phyloP scores from a whole-genome alignment of 2,329 filamentous ascomycete genomes.

The Fusarium humuli region DNA sequence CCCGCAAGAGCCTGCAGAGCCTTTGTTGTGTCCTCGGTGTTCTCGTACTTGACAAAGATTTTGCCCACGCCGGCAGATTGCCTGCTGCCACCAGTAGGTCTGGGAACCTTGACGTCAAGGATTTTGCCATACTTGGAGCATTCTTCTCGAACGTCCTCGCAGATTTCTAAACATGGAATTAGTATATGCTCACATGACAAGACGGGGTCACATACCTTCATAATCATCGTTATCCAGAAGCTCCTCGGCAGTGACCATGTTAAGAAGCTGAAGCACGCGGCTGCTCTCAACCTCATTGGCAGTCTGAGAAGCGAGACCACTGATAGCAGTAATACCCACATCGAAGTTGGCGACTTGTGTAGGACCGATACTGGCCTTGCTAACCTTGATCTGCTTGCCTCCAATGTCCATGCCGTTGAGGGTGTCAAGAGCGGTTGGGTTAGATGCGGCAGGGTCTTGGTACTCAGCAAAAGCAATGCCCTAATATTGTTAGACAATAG shows the following conservation, averaged over 20 bases:
- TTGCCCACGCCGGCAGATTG: constrained; percentile 93
- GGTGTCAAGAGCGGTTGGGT: constrained; percentile 88
- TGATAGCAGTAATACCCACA: constrained; percentile 97
- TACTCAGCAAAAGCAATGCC: constrained; percentile 99
- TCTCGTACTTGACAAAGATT: constrained; percentile 96
- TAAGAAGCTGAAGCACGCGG: constrained; percentile 89
- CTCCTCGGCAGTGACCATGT: constrained; percentile 98
- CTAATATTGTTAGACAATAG: constrained; percentile 59
- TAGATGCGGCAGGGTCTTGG: constrained; percentile 74
- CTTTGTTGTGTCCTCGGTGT: constrained; percentile 79
- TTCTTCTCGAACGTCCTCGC: constrained; percentile 92
- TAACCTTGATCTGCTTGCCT: constrained; percentile 85
- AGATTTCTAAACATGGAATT: constrained; percentile 78
- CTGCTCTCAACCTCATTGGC: constrained; percentile 82
- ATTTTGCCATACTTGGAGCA: constrained; percentile 91
- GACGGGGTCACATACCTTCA: constrained; percentile 72
- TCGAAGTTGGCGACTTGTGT: constrained; percentile 94
- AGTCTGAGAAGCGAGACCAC: constrained; percentile 92
- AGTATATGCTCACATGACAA: constrained; percentile 42
- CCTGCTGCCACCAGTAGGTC: constrained; percentile 83
- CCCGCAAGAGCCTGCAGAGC: constrained; percentile 92
- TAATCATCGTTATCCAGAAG: constrained; percentile 95
- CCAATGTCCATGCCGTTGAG: constrained; percentile 94
- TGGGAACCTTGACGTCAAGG: constrained; percentile 90
- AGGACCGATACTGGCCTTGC: constrained; percentile 89